These are phyloP conservation scores for Pseudogymnoascus sp. DNA, from an alignment of 2,329 filamentous ascomycete species.

Conservation along the genomic window DNA sequence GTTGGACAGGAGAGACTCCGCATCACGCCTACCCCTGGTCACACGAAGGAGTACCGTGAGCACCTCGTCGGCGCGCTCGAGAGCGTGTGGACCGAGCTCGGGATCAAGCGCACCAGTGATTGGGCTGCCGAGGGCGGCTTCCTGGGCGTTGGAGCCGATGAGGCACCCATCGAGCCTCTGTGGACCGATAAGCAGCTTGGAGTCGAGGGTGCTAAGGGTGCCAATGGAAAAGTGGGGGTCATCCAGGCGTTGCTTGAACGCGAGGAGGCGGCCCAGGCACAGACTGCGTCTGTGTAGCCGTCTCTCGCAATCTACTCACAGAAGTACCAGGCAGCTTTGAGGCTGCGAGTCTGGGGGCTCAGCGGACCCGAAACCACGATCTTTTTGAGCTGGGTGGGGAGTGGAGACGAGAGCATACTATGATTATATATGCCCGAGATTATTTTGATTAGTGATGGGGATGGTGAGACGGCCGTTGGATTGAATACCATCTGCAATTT, in stretches of 20 bases:
- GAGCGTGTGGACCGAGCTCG: conserved; percentile 77
- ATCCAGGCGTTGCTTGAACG: conserved; percentile 53
- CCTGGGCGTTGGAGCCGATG: conserved; percentile 74
- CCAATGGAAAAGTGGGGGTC: conserved; percentile 33
- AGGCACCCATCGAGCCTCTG: conserved; percentile 56
- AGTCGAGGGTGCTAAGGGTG: conserved; percentile 44
- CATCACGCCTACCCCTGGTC: conserved; percentile 91
- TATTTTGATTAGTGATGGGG: neutral
- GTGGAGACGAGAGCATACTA: neutral
- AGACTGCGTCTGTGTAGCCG: conserved; percentile 26
- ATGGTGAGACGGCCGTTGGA: neutral
- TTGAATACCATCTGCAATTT: neutral
- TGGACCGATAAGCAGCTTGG: conserved; percentile 89
- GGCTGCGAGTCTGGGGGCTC: conserved; percentile 19
- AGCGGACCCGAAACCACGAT: conserved; percentile 29
- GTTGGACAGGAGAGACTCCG: conserved; percentile 95
- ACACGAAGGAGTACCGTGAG: conserved; percentile 75
- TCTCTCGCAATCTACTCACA: conserved; percentile 16
- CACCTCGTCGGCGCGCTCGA: conserved; percentile 79
- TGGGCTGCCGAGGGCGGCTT: conserved; percentile 91
- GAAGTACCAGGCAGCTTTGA: neutral
- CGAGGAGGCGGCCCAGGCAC: conserved; percentile 33
- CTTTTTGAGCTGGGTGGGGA: conserved; percentile 18
- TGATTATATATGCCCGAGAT: neutral
- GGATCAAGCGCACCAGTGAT: conserved; percentile 85